Conservation (phyloP, 2,329 filamentous ascomycete species). For the Alternaria hordeiaustralica region DNA sequence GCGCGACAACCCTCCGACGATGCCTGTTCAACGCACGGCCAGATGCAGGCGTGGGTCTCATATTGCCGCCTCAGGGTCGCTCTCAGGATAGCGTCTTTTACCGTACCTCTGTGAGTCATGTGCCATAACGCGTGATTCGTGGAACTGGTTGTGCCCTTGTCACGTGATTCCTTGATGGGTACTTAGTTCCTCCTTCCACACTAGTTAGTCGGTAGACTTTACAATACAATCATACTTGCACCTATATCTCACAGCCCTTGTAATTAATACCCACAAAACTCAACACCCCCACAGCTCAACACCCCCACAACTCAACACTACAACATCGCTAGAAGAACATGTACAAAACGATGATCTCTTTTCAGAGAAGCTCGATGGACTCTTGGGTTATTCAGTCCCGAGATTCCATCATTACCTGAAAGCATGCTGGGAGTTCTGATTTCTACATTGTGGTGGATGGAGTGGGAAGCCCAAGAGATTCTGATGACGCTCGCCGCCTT, state of each 20-base stretch:
- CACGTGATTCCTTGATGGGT: too few species aligned
- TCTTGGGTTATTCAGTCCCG: neutral
- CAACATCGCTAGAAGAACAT: neutral
- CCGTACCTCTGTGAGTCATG: neutral
- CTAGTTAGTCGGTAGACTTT: too few species aligned
- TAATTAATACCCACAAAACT: neutral
- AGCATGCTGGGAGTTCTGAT: neutral
- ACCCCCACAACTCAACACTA: neutral
- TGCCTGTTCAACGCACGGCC: conserved; percentile 12
- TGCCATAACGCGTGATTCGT: neutral
- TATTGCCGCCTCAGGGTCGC: conserved; percentile 3
- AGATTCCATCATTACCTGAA: neutral
- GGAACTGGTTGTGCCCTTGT: neutral
- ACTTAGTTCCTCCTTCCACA: too few species aligned
- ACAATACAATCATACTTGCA: too few species aligned
- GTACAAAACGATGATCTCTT: neutral
- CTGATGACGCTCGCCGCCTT: neutral
- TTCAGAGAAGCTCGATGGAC: neutral
- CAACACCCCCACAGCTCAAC: neutral
- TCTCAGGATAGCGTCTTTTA: neutral
- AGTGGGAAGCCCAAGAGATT: neutral
- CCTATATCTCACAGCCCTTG: too few species aligned
- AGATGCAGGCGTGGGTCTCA: conserved; percentile 5
- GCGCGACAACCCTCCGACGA: conserved; percentile 7
- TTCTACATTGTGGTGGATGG: neutral